Percentiles rank a stretch among this genome's conserved stretches.
Evolutionary conservation across 106 monocot species (phyloP).

Genomic region (Hemerocallis citrina): DNA sequence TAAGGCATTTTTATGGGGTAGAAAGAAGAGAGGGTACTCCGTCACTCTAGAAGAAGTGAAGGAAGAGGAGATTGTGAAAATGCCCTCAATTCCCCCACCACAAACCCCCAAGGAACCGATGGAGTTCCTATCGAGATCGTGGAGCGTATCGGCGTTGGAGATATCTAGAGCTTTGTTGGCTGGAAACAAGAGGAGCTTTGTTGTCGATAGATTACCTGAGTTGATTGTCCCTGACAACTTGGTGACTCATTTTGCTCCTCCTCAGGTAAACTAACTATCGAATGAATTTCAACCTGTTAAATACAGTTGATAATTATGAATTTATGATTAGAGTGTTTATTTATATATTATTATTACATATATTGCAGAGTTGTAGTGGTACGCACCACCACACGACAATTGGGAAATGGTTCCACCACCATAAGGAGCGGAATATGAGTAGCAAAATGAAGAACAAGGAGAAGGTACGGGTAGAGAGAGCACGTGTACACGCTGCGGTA

Average conservation of each 20-base stretch:
- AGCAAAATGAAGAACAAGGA: constrained; percentile 44
- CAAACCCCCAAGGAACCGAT: constrained; percentile 80
- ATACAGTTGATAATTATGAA: neutral
- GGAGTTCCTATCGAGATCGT: constrained; percentile 83
- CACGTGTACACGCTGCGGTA: constrained; percentile 59
- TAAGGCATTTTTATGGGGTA: constrained; percentile 9
- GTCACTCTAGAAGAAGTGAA: constrained; percentile 5
- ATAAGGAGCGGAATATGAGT: constrained; percentile 16
- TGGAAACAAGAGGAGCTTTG: constrained; percentile 33
- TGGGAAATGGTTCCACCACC: constrained; percentile 9
- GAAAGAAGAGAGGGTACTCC: constrained; percentile 11
- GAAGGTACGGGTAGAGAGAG: constrained; percentile 48
- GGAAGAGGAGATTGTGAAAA: neutral
- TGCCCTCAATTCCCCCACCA: constrained; percentile 42
- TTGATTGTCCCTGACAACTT: neutral
- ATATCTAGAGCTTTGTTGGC: constrained; percentile 66
- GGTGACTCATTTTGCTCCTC: neutral
- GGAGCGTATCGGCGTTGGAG: constrained; percentile 79
- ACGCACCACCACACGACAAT: neutral
- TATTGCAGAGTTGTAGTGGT: neutral
- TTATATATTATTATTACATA: too few species aligned
- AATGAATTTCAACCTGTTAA: neutral
- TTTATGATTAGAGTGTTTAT: too few species aligned
- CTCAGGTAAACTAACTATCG: neutral
- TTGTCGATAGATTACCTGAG: constrained; percentile 16